Percentiles rank a stretch among this genome's conserved stretches.
phyloP scores from a whole-genome alignment of 192 early-diverging fungal genomes.

The Podila epigama region DNA sequence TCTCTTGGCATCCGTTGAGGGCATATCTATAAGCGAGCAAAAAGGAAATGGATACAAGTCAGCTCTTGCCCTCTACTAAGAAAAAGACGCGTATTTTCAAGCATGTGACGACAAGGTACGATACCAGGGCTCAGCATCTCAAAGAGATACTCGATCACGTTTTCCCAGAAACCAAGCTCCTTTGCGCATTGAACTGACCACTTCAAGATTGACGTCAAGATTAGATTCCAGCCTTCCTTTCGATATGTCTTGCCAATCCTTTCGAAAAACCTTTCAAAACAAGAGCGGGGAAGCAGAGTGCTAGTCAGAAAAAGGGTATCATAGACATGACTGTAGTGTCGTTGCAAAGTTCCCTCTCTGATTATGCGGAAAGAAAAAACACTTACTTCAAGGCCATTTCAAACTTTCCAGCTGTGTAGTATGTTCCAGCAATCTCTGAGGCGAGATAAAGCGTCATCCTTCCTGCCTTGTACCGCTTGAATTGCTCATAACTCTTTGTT shows the following conservation, averaged over 20 bases:
- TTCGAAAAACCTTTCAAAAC: constrained; percentile 74
- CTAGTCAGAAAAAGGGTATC: not conserved
- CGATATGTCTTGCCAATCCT: constrained; percentile 89
- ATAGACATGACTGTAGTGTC: not conserved
- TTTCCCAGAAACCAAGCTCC: constrained; percentile 65
- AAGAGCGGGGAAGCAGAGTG: not conserved
- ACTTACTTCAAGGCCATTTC: constrained; percentile 81
- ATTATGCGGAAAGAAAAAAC: not conserved
- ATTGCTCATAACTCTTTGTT: constrained; percentile 93
- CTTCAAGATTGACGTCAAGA: constrained; percentile 72
- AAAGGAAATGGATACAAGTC: constrained; percentile 29
- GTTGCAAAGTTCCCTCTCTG: not conserved
- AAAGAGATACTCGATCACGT: constrained; percentile 71
- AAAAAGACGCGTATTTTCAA: not conserved
- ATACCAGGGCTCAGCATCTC: constrained; percentile 69
- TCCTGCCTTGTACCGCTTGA: constrained; percentile 73
- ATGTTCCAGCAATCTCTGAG: constrained; percentile 86
- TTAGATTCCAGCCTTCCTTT: constrained; percentile 80
- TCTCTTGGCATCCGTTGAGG: constrained; percentile 35
- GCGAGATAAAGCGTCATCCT: constrained; percentile 88
- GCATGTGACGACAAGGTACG: too few species aligned
- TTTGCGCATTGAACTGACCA: constrained; percentile 76
- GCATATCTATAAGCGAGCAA: constrained; percentile 48
- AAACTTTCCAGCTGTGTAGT: constrained; percentile 76
- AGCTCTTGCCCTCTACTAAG: not conserved